A percentile compares a stretch with the other conserved stretches of the same genome.
phyloP scores from a whole-genome alignment of 352 stramenopile species.

The Pythium diclinum region DNA sequence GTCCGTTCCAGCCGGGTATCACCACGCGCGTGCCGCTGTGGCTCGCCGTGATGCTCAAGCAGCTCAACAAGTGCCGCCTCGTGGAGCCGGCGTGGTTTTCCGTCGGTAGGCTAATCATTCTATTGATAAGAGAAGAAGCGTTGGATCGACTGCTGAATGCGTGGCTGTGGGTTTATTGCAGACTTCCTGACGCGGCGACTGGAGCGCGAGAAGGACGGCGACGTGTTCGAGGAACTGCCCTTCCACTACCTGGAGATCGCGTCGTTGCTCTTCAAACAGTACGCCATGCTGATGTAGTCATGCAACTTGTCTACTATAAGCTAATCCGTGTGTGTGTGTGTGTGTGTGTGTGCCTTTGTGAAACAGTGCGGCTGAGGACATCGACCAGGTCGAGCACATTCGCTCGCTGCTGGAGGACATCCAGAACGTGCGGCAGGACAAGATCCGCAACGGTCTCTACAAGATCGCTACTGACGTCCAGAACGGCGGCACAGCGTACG shows the following conservation, averaged over 20 bases:
- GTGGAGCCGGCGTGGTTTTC: conserved; percentile 79
- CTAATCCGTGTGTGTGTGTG: no score
- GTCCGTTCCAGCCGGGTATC: conserved; percentile 86
- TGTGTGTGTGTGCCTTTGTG: neutral
- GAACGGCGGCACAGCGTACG: conserved; percentile 63
- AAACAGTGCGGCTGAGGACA: conserved; percentile 70
- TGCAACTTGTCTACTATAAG: no score
- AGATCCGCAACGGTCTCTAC: conserved; percentile 86
- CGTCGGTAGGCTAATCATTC: conserved; percentile 36
- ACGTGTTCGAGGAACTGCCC: conserved; percentile 76
- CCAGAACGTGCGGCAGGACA: conserved; percentile 86
- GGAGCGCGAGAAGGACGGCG: conserved; percentile 68
- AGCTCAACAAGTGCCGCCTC: conserved; percentile 87
- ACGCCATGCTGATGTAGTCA: neutral
- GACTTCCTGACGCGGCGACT: conserved; percentile 56
- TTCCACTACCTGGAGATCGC: conserved; percentile 89
- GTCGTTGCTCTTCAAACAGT: conserved; percentile 84
- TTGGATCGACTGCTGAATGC: neutral
- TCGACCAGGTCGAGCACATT: conserved; percentile 80
- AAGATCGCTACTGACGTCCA: conserved; percentile 78
- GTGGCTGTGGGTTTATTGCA: conserved; percentile 27
- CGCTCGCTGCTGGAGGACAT: conserved; percentile 84
- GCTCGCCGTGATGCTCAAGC: conserved; percentile 88
- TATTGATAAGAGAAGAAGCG: neutral
- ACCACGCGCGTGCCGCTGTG: conserved; percentile 81